phyloP scores from a whole-genome alignment of 495 filamentous ascomycete genomes.

The Bombardia bombarda region DNA sequence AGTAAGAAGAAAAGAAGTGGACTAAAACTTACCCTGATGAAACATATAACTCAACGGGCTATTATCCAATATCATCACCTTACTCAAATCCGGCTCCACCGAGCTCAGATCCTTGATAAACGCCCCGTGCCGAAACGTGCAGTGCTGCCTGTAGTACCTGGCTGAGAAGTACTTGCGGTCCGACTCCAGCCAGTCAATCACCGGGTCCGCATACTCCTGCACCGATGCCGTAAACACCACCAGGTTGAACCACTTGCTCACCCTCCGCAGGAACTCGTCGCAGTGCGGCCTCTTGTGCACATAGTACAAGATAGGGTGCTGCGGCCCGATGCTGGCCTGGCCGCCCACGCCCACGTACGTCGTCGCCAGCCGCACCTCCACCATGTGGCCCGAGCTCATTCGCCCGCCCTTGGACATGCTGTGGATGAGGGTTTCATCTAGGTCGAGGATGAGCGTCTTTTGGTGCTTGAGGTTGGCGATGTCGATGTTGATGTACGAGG shows the following conservation, averaged over 20 bases:
- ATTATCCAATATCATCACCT: slow-evolving; percentile 97
- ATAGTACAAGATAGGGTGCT: slow-evolving; percentile 96
- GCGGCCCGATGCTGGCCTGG: slow-evolving; percentile 62
- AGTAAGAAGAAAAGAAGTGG: not conserved
- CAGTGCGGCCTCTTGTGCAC: slow-evolving; percentile 96
- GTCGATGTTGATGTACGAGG: slow-evolving; percentile 59
- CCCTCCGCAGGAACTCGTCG: slow-evolving; percentile 90
- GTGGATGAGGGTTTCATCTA: slow-evolving; percentile 96
- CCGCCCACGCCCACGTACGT: slow-evolving; percentile 54
- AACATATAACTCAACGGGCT: slow-evolving; percentile 98
- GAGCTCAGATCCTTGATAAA: slow-evolving; percentile 97
- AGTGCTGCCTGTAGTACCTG: slow-evolving; percentile 92
- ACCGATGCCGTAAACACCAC: slow-evolving; percentile 95
- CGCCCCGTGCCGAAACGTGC: slow-evolving; percentile 86
- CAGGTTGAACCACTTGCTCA: slow-evolving; percentile 96
- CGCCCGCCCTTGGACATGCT: slow-evolving; percentile 92
- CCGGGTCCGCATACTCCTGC: slow-evolving; percentile 96
- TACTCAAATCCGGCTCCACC: slow-evolving; percentile 91
- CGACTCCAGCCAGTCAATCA: slow-evolving; percentile 97
- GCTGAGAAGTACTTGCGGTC: slow-evolving; percentile 92
- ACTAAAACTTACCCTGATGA: slow-evolving; percentile 73
- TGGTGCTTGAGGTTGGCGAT: slow-evolving; percentile 44
- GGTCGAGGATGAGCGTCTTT: slow-evolving; percentile 91
- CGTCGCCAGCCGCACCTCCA: slow-evolving; percentile 84
- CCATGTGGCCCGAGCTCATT: slow-evolving; percentile 97